A percentile compares a stretch with the other conserved stretches of the same genome.
phyloP scores from a whole-genome alignment of 2,329 filamentous ascomycete species.

The Apiospora kogelbergensis region DNA sequence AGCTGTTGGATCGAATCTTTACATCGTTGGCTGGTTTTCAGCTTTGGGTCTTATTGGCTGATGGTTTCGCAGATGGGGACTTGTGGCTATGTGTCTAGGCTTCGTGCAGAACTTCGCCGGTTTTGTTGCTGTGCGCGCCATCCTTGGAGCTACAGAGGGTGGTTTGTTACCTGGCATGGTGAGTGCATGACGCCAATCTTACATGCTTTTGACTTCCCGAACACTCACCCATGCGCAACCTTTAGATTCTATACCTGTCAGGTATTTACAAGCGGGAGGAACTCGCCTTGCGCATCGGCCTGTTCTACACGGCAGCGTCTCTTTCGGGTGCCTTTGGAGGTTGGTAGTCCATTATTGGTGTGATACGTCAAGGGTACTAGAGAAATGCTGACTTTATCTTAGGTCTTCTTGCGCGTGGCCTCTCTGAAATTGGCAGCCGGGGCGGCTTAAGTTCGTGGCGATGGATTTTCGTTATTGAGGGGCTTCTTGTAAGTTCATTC shows the following conservation, averaged over 20 bases:
- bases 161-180: conserved; percentile 67
- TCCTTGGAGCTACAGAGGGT: conserved; percentile 64
- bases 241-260: conserved; percentile 62
- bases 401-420: conserved; percentile 59
- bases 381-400: neutral
- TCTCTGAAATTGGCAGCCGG: conserved; percentile 57
- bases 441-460: conserved; percentile 58
- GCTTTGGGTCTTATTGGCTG: neutral
- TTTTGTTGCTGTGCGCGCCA: conserved; percentile 61
- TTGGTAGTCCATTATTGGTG: conserved; percentile 16
- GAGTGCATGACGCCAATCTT: neutral
- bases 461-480: conserved; percentile 64
- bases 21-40: too few relatives aligned
- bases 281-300: conserved; percentile 61
- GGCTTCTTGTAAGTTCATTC: conserved; percentile 43
- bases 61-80: conserved; percentile 46
- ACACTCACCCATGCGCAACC: neutral
- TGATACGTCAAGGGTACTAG: neutral
- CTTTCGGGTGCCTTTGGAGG: conserved; percentile 65
- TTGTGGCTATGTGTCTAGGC: conserved; percentile 56
- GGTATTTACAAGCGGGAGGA: conserved; percentile 60
- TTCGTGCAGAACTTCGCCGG: conserved; percentile 53
- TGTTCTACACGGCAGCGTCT: conserved; percentile 68
- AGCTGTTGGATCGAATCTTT: too few relatives aligned
- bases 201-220: neutral